Conservation (phyloP, 805 yeast species). For the Clavispora santaluciae region DNA sequence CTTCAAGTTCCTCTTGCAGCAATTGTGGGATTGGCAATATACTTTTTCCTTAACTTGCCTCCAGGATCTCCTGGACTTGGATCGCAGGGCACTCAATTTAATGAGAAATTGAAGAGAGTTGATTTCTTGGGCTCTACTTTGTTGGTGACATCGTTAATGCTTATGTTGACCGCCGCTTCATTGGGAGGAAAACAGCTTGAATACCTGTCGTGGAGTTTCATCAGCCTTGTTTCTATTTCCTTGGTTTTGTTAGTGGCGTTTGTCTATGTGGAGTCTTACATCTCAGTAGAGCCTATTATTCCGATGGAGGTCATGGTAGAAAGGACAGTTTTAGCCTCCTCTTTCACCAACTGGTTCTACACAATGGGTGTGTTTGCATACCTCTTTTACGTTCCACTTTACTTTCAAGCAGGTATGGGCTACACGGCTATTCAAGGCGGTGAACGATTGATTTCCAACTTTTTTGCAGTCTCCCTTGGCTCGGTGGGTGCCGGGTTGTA, state of each 20-base stretch:
- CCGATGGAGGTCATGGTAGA: slow-evolving; percentile 56
- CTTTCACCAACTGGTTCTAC: slow-evolving; percentile 64
- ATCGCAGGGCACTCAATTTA: slow-evolving; percentile 39
- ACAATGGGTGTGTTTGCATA: slow-evolving; percentile 64
- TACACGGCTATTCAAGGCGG: slow-evolving; percentile 56
- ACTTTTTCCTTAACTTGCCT: slow-evolving; percentile 42
- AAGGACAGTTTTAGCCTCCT: slow-evolving; percentile 59
- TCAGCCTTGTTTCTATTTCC: slow-evolving; percentile 29
- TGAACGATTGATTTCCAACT: slow-evolving; percentile 56
- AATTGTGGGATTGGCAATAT: slow-evolving; percentile 35
- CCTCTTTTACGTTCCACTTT: slow-evolving; percentile 69
- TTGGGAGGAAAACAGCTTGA: slow-evolving; percentile 55
- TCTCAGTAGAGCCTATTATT: slow-evolving; percentile 61
- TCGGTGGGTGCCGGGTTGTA: slow-evolving; percentile 62
- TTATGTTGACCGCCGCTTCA: slow-evolving; percentile 62
- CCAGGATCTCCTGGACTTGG: slow-evolving; percentile 56
- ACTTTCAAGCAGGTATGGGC: slow-evolving; percentile 50
- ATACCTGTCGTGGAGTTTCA: slow-evolving; percentile 42
- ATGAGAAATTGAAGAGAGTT: slow-evolving; percentile 49
- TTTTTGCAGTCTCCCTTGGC: slow-evolving; percentile 62
- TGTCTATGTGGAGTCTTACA: slow-evolving; percentile 44
- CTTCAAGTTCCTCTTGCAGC: slow-evolving; percentile 41
- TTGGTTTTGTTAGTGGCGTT: slow-evolving; percentile 37
- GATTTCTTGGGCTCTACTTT: slow-evolving; percentile 21
- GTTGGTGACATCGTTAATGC: slow-evolving; percentile 53